Conservation (phyloP, 495 filamentous ascomycete genomes). For the Baudoinia panamericana region DNA sequence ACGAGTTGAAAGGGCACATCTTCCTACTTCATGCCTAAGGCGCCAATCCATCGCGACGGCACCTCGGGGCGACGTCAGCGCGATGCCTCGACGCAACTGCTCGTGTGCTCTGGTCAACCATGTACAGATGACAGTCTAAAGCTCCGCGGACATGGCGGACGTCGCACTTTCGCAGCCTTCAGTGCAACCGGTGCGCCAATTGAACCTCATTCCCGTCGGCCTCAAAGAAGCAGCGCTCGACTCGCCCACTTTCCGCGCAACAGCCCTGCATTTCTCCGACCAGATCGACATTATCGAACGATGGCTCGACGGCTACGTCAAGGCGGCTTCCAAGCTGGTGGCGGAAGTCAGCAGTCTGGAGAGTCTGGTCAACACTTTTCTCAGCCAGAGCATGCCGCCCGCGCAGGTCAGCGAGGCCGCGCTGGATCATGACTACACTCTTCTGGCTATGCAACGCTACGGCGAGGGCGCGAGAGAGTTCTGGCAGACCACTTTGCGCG, state of each 20-base stretch:
- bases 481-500: conserved; percentile 62
- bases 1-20: no score
- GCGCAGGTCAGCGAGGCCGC: conserved; percentile 59
- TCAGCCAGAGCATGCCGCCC: conserved; percentile 59
- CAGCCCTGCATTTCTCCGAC: conserved; percentile 76
- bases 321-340: conserved; percentile 60
- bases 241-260: conserved; percentile 85
- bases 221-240: conserved; percentile 92
- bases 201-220: conserved; percentile 49
- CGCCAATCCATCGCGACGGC: no score
- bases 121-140: no score
- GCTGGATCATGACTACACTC: conserved; percentile 89
- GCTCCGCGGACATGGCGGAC: conserved; percentile 5
- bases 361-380: conserved; percentile 55
- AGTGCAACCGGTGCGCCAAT: conserved; percentile 5
- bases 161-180: not conserved
- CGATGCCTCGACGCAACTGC: not conserved
- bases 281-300: conserved; percentile 83
- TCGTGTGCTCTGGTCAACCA: not conserved
- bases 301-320: conserved; percentile 84
- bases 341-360: conserved; percentile 62
- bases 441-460: conserved; percentile 70
- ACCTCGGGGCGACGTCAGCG: no score
- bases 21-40: no score
- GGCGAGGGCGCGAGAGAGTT: conserved; percentile 74